Base-by-base conservation (phyloP, 305 asterid species). In the Solanum hybrid region DNA sequence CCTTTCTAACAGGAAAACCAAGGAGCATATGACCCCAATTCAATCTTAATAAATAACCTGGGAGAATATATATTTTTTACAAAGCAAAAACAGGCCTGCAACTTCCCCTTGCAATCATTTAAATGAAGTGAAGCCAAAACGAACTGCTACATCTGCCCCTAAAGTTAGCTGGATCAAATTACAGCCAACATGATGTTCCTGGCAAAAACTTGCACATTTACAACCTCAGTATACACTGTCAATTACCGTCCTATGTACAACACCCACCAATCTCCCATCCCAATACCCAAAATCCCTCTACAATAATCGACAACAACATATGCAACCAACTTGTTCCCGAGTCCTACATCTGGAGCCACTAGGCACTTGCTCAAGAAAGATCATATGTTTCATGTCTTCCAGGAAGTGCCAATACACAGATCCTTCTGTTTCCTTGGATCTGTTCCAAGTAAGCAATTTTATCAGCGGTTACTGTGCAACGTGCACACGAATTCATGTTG, bases 191-290 rank as follows among this genome's bases (percentile, higher is more conserved):
- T 71, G 79, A 77, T 51, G 84, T 88, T 51, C 79, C 90, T 88
- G 90, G 90, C 86, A 88, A 88, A 87, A 42, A 88, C 80, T 24
- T 66, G 60, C 34, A 64, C 73, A 76, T 60, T 64, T 75, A 82
- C 90, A 88, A 88, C 87, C 90, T 88, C 90, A 56, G 81, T 79
- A 88, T 60, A 88, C 87, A 88, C 90, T 34, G 90, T 88, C 79
- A 56, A 38, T 87, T 37, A 87, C 46, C 38, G 22, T 51, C 56
- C 36, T 88, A 88, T 78, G 60, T 78, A 88, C 90, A 88, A 79
- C 86, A 88, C 86, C 46, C 73, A 22, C 84, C 86, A 88, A 20
- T 46, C 72, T 88, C 90, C 89, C 90, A 77, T 77, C 85, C 90
- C 87, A 87, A 60, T 56, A 24, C 35, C 89, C 72, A 73, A 73